These are phyloP conservation scores for Boletus reticulatus DNA, from an alignment of 768 basidiomycete genomes.

Conservation along the genomic window DNA sequence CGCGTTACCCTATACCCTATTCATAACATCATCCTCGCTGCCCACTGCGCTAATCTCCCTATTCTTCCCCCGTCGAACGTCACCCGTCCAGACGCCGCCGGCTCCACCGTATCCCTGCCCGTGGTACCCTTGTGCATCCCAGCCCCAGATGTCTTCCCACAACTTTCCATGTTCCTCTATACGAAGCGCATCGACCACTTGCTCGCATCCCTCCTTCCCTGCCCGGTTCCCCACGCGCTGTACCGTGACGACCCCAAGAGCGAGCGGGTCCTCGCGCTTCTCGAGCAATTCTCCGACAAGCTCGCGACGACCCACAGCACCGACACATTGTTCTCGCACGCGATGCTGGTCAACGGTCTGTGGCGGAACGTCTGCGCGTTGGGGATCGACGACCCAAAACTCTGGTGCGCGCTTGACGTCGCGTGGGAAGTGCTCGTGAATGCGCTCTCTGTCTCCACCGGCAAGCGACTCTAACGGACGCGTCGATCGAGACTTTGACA, in stretches of 20 bases:
- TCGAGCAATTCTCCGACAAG: conserved; percentile 16
- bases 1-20: conserved; percentile 35
- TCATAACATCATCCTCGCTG: conserved; percentile 36
- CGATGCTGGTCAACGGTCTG: conserved; percentile 40
- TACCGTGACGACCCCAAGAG: conserved; percentile 24
- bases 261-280: conserved; percentile 5
- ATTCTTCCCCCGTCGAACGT: conserved; percentile 17
- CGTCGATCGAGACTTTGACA: not conserved
- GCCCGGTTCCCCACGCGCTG: conserved; percentile 24
- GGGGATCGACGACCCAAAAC: conserved; percentile 46
- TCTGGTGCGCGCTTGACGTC: conserved; percentile 48
- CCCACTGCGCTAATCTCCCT: conserved; percentile 31
- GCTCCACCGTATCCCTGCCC: conserved; percentile 42
- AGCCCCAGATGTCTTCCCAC: conserved; percentile 63
- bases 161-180: conserved; percentile 68
- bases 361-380: conserved; percentile 52
- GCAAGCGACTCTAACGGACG: conserved; percentile 15
- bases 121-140: conserved; percentile 71
- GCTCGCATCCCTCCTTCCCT: conserved; percentile 61
- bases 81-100: conserved; percentile 5
- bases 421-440: conserved; percentile 48
- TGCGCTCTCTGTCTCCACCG: conserved; percentile 36
- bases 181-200: conserved; percentile 58
- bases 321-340: conserved; percentile 34
- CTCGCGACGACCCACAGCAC: conserved; percentile 15